Evolutionary conservation across 257 asterid genomes (phyloP), one percentile per base, ranked within the genome.

Genomic region (Solanum corneliomulleri): DNA sequence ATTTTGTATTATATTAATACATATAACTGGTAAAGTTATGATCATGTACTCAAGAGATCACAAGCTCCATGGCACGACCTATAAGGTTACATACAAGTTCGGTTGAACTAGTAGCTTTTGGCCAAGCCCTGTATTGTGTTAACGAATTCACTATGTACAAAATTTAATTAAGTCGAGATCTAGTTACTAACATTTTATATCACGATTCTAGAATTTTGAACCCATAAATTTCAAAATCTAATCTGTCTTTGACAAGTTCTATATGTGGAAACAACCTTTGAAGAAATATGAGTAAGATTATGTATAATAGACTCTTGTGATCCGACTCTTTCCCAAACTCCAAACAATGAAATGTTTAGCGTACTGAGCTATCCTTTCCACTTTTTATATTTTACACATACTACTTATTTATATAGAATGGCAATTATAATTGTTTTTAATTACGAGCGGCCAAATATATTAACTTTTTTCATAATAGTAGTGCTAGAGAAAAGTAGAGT

Each of bases 401-500:
- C 25, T 71, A 71, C 8, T 18, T 66, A 25, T 25, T 1, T 11
- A 66, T 49, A 49, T 49, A 41, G 21, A 14, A 20, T 72, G 11
- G 2, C 9, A 1, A 4, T 20, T 72, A 23, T 72, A 33, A 72
- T 35, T 72, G 35, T 35, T 33, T 72, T 35, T 5, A 5, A 20
- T 3, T 31, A 31, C 2, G 9, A 74, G 47, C 49, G 3, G 25
- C 29, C 2, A 72, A 72, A 74, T 74, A 74, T 16, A 13, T 37
- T 37, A 72, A 72, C 49, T 74, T 74, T 74, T 74, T 8, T 7
- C 25, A 71, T 76, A 44, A 76, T 77, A 44, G 20, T 87, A 87
- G 91, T 89, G 90, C 87, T 86, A 42, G 60, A 75, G 76, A 87
- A 90, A 84, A 88, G 87, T 39, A 83, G 84, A 39, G 77, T 80